Evolutionary conservation across 2,329 filamentous ascomycete genomes (phyloP), one percentile per base, ranked within the genome.

Genomic region (Fusarium musae): DNA sequence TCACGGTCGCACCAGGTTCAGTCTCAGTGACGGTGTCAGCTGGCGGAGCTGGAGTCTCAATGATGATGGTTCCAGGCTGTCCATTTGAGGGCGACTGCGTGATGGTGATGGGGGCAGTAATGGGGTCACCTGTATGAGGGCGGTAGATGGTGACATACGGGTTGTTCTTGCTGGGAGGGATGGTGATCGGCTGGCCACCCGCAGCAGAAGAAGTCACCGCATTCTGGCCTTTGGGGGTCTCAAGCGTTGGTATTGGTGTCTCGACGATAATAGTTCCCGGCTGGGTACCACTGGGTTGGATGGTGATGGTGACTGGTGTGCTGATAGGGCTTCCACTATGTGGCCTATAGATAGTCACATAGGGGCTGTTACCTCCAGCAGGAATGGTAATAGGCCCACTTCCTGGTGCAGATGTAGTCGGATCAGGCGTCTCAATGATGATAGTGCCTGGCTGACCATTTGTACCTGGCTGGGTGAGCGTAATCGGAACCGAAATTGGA

Each of bases 251-350:
- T n/a, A 26, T 19, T 8, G 71, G 71, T 4, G 71, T 74, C 43
- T 73, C 71, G 12, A 73, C 54, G 8, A 73, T 69, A 17, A 73
- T 62, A 3, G 71, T 73, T 5, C 71, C 69, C 16, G 68, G 68
- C 15, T 40, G 58, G 2, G 49, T 59, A 23, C 68, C 68, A 15
- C 30, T 58, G 12, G 69, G 47, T 19, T 59, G 52, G 15, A 72
- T 26, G 10, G 69, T 72, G 26, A 59, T 63, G 7, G 69, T 72
- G 26, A 68, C 34, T 6, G 69, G 69, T 23, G 34, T 39, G 9
- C 30, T 53, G 26, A 72, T 69, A 9, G 69, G 43, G 23, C 39
- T 58, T 11, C 69, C 69, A 17, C 53, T 59, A 42, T 72, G 58
- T 19, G 69, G 68, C 44, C 63, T 68, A 17, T 72, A 72, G 16